A percentile compares a stretch with the other conserved stretches of the same genome.
Conservation (phyloP, 352 stramenopile species). For the Aphanomyces invadans region DNA sequence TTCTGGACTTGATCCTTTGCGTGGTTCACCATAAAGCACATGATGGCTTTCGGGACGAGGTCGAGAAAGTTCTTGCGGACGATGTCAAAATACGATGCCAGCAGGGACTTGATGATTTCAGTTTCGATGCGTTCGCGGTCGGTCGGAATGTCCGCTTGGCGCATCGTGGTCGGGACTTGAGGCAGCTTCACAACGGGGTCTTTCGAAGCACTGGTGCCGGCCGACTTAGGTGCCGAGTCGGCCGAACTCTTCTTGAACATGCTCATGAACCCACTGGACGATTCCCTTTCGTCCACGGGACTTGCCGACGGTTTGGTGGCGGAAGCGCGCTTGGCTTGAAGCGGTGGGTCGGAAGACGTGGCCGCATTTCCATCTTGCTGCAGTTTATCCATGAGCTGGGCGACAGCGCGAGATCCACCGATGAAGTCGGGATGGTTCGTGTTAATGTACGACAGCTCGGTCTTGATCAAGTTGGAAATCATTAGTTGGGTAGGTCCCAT, state of each 20-base stretch:
- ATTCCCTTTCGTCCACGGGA: conserved; percentile 37
- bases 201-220: conserved; percentile 35
- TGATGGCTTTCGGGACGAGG: conserved; percentile 99
- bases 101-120: conserved; percentile 97
- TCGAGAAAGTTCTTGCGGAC: conserved; percentile 99
- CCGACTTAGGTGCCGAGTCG: conserved; percentile 19
- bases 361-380: conserved; percentile 56
- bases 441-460: conserved; percentile 99
- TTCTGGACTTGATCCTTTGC: conserved; percentile 97
- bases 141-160: conserved; percentile 91
- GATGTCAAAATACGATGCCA: conserved; percentile 98
- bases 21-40: conserved; percentile 95
- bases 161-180: conserved; percentile 94
- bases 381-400: conserved; percentile 93
- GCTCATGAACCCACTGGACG: conserved; percentile 65
- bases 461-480: conserved; percentile 98
- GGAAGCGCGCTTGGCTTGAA: not conserved
- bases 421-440: conserved; percentile 99
- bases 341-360: not conserved
- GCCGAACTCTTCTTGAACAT: conserved; percentile 56
- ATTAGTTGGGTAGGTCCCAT: conserved; percentile 83
- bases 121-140: conserved; percentile 95
- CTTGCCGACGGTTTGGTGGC: not conserved
- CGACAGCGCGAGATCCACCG: conserved; percentile 91
- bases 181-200: conserved; percentile 88